Evolutionary conservation across 1,284 basidiomycete genomes (phyloP).

Genomic region (Dichomitus squalens): DNA sequence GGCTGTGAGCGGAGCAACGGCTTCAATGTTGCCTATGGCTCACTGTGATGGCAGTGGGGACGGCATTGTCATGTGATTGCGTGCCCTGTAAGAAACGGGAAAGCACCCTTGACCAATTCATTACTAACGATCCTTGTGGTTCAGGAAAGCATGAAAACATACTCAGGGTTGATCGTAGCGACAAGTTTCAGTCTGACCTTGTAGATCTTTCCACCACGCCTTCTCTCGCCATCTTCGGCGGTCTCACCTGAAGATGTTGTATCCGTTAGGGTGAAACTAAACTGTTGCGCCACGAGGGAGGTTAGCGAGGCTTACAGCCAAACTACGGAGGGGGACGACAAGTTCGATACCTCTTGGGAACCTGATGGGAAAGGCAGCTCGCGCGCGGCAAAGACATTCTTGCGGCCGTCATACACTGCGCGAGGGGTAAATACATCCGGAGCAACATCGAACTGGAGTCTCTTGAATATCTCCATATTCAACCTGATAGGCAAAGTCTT

Average conservation of each 20-base stretch:
- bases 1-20: conserved; percentile 1
- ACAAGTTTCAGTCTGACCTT: conserved; percentile 68
- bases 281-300: conserved; percentile 41
- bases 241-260: conserved; percentile 22
- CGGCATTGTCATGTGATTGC: conserved; percentile 68
- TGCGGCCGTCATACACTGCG: conserved; percentile 75
- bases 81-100: conserved; percentile 65
- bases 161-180: conserved; percentile 78
- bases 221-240: conserved; percentile 4
- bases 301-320: too few relatives aligned
- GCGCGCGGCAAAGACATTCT: conserved; percentile 68
- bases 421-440: conserved; percentile 65
- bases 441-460: conserved; percentile 56
- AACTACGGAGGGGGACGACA: too few relatives aligned
- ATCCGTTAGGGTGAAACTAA: conserved; percentile 57
- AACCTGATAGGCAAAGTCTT: conserved; percentile 64
- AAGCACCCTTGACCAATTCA: conserved; percentile 53
- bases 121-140: background rate
- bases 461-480: conserved; percentile 69
- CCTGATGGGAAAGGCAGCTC: conserved; percentile 54
- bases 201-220: conserved; percentile 53
- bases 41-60: conserved; percentile 75
- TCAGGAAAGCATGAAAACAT: conserved; percentile 24
- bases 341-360: conserved; percentile 46
- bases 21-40: conserved; percentile 19